Evolutionary conservation across 176 grass and related monocot species (phyloP).

Genomic region (Canna indica): DNA sequence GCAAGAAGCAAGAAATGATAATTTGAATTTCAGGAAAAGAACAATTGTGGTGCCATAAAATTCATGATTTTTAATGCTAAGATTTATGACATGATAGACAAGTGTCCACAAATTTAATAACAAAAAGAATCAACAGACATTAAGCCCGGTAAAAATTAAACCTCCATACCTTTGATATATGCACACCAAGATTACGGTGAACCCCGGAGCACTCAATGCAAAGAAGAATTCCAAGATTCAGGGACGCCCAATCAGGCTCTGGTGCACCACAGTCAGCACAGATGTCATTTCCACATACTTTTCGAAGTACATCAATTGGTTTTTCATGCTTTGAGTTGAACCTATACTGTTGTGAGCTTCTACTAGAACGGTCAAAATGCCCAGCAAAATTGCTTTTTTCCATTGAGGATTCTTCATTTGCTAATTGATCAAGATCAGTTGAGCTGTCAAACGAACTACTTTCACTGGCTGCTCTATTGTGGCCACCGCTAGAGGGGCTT

Average conservation of each 20-base stretch:
- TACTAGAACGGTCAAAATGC: constrained; percentile 62
- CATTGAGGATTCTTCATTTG: constrained; percentile 61
- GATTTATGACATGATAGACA: too few species aligned
- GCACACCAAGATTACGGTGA: constrained; percentile 93
- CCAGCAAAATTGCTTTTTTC: constrained; percentile 63
- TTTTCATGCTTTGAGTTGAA: constrained; percentile 74
- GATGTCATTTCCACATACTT: constrained; percentile 59
- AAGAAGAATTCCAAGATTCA: constrained; percentile 85
- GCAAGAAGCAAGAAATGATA: not conserved
- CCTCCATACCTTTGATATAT: constrained; percentile 85
- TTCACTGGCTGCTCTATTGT: constrained; percentile 67
- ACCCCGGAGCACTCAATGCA: constrained; percentile 98
- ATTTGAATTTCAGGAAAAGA: not conserved
- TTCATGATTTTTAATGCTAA: not conserved
- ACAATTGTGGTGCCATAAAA: not conserved
- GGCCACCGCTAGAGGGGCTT: constrained; percentile 57
- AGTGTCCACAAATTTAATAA: too few species aligned
- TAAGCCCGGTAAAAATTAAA: not conserved
- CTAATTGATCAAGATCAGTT: constrained; percentile 73
- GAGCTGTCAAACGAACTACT: constrained; percentile 90
- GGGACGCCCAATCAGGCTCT: constrained; percentile 91
- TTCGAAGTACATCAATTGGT: constrained; percentile 75
- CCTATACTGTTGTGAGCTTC: constrained; percentile 61
- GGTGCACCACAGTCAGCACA: constrained; percentile 89
- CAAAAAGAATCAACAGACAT: too few species aligned